Evolutionary conservation across 768 basidiomycete genomes (phyloP).

Genomic region (Pleurotus djamor): DNA sequence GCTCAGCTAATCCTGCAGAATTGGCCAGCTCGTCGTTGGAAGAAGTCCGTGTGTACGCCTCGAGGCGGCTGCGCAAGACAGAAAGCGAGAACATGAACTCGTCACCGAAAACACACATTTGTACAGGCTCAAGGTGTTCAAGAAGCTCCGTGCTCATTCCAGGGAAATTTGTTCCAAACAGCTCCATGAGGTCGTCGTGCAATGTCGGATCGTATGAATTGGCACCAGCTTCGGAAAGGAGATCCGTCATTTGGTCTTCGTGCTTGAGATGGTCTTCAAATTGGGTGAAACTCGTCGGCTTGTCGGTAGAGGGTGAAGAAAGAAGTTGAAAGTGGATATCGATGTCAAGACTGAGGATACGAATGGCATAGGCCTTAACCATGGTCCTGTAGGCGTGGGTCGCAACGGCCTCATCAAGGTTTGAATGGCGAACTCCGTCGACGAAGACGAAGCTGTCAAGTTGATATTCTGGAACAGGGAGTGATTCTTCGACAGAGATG

Average conservation of each 20-base stretch:
- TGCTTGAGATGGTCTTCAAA: constrained; percentile 57
- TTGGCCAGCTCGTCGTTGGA: constrained; percentile 37
- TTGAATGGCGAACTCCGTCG: constrained; percentile 51
- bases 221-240: constrained; percentile 65
- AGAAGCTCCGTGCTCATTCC: constrained; percentile 66
- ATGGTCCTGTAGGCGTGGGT: constrained; percentile 66
- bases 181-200: constrained; percentile 56
- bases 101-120: constrained; percentile 78
- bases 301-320: constrained; percentile 31
- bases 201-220: constrained; percentile 73
- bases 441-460: constrained; percentile 43
- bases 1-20: constrained; percentile 48
- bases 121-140: constrained; percentile 54
- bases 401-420: constrained; percentile 59
- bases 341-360: constrained; percentile 75
- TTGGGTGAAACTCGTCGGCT: constrained; percentile 59
- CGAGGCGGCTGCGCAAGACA: constrained; percentile 60
- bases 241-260: constrained; percentile 63
- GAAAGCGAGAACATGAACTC: constrained; percentile 70
- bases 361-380: constrained; percentile 72
- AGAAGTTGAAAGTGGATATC: constrained; percentile 52
- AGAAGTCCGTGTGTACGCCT: constrained; percentile 34
- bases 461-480: constrained; percentile 69
- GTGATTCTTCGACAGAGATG: constrained; percentile 67
- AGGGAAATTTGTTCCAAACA: constrained; percentile 50